Percentiles rank a stretch among this genome's conserved stretches.
phyloP scores from a whole-genome alignment of 2,329 filamentous ascomycete species.

The Aspergillus sp. region DNA sequence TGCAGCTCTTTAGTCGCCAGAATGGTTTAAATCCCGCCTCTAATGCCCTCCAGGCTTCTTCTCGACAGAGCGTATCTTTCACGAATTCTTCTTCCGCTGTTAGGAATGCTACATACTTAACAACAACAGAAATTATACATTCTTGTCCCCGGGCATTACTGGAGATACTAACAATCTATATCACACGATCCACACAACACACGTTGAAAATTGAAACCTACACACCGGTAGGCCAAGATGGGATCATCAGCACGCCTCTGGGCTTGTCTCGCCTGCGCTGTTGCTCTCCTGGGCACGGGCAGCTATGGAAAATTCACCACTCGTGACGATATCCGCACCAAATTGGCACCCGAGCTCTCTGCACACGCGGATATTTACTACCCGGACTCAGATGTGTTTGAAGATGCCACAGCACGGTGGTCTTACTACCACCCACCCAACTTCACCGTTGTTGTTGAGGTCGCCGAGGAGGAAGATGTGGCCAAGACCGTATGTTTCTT shows the following conservation, averaged over 20 bases:
- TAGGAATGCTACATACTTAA: slow-evolving; percentile 4
- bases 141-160: not conserved
- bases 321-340: not conserved
- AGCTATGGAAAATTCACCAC: not conserved
- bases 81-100: not conserved
- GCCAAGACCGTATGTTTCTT: slow-evolving; percentile 8
- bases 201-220: not conserved
- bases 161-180: not conserved
- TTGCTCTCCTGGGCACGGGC: not conserved
- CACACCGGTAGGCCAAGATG: not conserved
- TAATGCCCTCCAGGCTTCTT: not conserved
- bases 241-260: not conserved
- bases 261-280: not conserved
- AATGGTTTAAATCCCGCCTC: not conserved
- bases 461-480: slow-evolving; percentile 14
- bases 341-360: slow-evolving; percentile 6
- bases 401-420: slow-evolving; percentile 11
- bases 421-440: slow-evolving; percentile 10
- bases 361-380: slow-evolving; percentile 9
- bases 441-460: slow-evolving; percentile 15
- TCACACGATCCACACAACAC: not conserved
- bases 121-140: not conserved
- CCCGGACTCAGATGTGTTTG: slow-evolving; percentile 1
- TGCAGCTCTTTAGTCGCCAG: not conserved
- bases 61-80: not conserved